phyloP scores from a whole-genome alignment of 2,329 filamentous ascomycete genomes.

The Penicillium palitans region DNA sequence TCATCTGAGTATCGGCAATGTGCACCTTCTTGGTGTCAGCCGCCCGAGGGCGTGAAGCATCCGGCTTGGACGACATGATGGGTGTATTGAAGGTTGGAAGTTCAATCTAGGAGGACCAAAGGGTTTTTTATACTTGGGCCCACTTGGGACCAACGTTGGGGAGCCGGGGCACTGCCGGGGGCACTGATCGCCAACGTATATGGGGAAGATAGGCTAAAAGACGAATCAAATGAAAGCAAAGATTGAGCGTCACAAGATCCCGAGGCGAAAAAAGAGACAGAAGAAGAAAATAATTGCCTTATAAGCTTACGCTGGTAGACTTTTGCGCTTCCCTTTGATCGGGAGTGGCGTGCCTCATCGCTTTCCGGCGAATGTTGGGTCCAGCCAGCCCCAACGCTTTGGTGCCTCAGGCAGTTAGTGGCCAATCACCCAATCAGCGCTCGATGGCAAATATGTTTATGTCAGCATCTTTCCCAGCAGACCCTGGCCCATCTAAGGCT shows the following conservation, averaged over 20 bases:
- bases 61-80: constrained; percentile 41
- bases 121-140: constrained; percentile 26
- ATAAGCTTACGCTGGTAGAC: constrained; percentile 6
- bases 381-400: constrained; percentile 35
- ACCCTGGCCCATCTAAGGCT: not conserved
- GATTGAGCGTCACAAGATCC: constrained; percentile 30
- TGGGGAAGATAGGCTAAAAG: constrained; percentile 18
- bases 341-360: constrained; percentile 19
- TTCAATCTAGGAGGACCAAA: constrained; percentile 12
- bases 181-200: constrained; percentile 26
- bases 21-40: constrained; percentile 69
- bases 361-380: constrained; percentile 30
- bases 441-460: constrained; percentile 1
- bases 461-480: not conserved
- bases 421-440: constrained; percentile 1
- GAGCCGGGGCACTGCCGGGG: constrained; percentile 16
- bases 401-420: constrained; percentile 12
- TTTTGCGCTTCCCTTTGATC: constrained; percentile 5
- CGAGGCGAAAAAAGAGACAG: constrained; percentile 19
- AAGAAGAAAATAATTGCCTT: constrained; percentile 3
- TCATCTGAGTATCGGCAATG: constrained; percentile 80
- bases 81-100: constrained; percentile 14
- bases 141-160: constrained; percentile 31
- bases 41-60: constrained; percentile 35
- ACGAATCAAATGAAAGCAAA: constrained; percentile 20